Conservation (phyloP, 1,284 basidiomycete genomes). For the Papiliotrema nemorosa region DNA sequence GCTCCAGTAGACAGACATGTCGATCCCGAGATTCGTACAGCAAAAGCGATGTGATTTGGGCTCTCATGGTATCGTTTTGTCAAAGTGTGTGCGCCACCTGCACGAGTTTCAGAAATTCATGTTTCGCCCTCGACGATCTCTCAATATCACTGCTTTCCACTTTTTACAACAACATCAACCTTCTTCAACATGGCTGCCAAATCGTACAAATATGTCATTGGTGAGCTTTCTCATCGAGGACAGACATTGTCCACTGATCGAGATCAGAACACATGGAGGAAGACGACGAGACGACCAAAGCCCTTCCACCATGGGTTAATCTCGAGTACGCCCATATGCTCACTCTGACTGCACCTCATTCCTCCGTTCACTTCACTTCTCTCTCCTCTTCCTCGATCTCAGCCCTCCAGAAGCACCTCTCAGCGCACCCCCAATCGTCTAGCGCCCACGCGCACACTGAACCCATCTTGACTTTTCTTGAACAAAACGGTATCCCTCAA, state of each 20-base stretch:
- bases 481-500: slow-evolving; percentile 49
- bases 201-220: slow-evolving; percentile 44
- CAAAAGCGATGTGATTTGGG: no score
- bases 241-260: slow-evolving; percentile 3
- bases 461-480: slow-evolving; percentile 65
- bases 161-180: no score
- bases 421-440: slow-evolving; percentile 31
- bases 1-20: no score
- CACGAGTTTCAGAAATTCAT: no score
- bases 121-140: no score
- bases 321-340: slow-evolving; percentile 79
- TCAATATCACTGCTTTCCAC: no score
- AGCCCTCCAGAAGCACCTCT: slow-evolving; percentile 57
- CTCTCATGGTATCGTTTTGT: no score
- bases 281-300: slow-evolving; percentile 67
- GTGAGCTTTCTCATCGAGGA: slow-evolving; percentile 15
- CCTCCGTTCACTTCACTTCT: slow-evolving; percentile 75
- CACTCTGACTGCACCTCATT: slow-evolving; percentile 62
- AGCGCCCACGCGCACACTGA: slow-evolving; percentile 59
- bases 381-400: slow-evolving; percentile 66
- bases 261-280: slow-evolving; percentile 88
- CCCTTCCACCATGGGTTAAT: slow-evolving; percentile 77
- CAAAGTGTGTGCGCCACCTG: no score
- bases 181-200: slow-evolving; percentile 12
- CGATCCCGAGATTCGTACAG: no score